Evolutionary conservation across 345 rosid species (phyloP).

Genomic region (Brassica incana): DNA sequence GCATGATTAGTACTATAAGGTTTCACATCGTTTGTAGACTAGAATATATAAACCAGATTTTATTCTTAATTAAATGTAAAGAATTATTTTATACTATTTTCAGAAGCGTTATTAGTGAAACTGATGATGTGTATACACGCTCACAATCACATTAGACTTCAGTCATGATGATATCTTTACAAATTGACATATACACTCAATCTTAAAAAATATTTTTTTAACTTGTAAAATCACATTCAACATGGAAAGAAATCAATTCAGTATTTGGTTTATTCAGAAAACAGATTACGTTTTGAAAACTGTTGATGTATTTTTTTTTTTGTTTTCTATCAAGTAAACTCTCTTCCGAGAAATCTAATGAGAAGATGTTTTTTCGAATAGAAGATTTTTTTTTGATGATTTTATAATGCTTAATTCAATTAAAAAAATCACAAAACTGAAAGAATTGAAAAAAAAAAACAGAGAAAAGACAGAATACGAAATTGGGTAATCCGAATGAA

Average conservation of each 20-base stretch:
- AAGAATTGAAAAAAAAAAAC: neutral
- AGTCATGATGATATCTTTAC: neutral
- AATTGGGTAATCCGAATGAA: neutral
- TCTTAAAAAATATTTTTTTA: neutral
- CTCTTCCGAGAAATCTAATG: neutral
- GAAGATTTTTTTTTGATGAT: neutral
- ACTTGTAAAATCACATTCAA: neutral
- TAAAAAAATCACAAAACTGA: neutral
- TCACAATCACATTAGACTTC: neutral
- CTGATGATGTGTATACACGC: neutral
- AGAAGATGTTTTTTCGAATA: neutral
- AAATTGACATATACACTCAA: neutral
- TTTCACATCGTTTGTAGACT: neutral
- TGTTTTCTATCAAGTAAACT: neutral
- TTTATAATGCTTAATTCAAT: neutral
- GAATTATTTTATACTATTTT: neutral
- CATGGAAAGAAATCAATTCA: neutral
- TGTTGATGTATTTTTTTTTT: no score
- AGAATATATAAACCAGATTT: neutral
- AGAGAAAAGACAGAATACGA: neutral
- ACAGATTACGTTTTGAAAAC: neutral
- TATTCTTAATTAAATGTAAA: neutral
- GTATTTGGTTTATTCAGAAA: neutral
- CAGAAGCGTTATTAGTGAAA: neutral
- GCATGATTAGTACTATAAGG: neutral